A percentile compares a stretch with the other conserved stretches of the same genome.
phyloP scores from a whole-genome alignment of 225 moss, liverwort and hornwort species.

The Straminergon stramineum region DNA sequence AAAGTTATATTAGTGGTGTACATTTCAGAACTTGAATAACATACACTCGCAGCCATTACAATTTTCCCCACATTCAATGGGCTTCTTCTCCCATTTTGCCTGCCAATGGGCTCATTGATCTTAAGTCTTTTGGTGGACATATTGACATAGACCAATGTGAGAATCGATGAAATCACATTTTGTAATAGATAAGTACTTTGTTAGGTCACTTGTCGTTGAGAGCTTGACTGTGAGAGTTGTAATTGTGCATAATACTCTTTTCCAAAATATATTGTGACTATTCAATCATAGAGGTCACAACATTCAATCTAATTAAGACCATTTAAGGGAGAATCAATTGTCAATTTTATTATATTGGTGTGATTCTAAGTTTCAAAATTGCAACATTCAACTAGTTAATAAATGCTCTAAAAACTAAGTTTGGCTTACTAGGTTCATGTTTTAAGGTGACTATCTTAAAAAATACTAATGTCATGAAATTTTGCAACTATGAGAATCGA shows the following conservation, averaged over 20 bases:
- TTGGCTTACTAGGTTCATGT: too few relatives aligned
- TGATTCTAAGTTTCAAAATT: neutral
- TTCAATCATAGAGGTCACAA: too few relatives aligned
- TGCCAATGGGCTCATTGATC: fast-evolving
- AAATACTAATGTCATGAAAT: too few relatives aligned
- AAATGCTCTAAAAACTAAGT: too few relatives aligned
- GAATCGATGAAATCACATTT: neutral
- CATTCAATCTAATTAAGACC: too few relatives aligned
- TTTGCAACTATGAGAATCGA: too few relatives aligned
- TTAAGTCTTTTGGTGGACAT: neutral
- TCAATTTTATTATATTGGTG: neutral
- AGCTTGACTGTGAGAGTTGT: neutral
- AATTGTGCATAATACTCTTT: too few relatives aligned
- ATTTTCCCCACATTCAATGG: neutral
- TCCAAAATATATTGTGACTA: neutral
- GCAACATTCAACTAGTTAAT: neutral
- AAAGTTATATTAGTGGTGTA: neutral
- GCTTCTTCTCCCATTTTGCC: neutral
- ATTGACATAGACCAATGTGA: neutral
- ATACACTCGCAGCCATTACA: neutral
- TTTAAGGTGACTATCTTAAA: too few relatives aligned
- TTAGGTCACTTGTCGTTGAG: neutral
- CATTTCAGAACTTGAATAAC: neutral
- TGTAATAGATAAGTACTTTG: neutral
- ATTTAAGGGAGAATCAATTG: neutral